phyloP scores from a whole-genome alignment of 2,329 filamentous ascomycete species.

The Dendryphion nanum region DNA sequence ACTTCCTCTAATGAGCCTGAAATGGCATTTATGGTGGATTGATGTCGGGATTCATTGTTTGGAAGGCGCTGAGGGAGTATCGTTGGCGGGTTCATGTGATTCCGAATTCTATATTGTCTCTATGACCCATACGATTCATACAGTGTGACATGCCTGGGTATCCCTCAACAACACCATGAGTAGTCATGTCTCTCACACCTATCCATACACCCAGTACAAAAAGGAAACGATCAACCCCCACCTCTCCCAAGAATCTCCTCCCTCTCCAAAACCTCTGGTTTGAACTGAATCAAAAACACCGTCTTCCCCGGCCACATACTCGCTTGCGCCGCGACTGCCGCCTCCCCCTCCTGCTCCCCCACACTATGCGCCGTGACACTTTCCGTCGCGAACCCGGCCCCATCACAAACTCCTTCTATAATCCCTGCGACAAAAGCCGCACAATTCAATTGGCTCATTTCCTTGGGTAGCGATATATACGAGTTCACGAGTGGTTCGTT shows the following conservation, averaged over 20 bases:
- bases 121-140: too few relatives aligned
- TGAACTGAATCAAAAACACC: conserved; percentile 92
- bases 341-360: conserved; percentile 47
- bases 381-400: conserved; percentile 77
- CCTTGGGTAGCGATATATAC: conserved; percentile 87
- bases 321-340: conserved; percentile 51
- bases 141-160: too few relatives aligned
- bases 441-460: conserved; percentile 96
- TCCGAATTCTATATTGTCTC: too few relatives aligned
- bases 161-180: too few relatives aligned
- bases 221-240: too few relatives aligned
- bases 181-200: too few relatives aligned
- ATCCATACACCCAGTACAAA: too few relatives aligned
- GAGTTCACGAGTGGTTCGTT: conserved; percentile 96
- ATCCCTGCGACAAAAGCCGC: conserved; percentile 94
- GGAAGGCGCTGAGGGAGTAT: too few relatives aligned
- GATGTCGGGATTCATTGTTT: too few relatives aligned
- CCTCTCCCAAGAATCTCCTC: conserved; percentile 74
- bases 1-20: too few relatives aligned
- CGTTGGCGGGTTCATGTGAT: too few relatives aligned
- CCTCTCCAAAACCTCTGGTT: conserved; percentile 84
- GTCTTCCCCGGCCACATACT: conserved; percentile 92
- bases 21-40: too few relatives aligned
- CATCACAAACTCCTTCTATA: conserved; percentile 93
- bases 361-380: conserved; percentile 84